Base-by-base conservation (phyloP, 495 filamentous ascomycete genomes). In the Penicillium waksmanii region DNA sequence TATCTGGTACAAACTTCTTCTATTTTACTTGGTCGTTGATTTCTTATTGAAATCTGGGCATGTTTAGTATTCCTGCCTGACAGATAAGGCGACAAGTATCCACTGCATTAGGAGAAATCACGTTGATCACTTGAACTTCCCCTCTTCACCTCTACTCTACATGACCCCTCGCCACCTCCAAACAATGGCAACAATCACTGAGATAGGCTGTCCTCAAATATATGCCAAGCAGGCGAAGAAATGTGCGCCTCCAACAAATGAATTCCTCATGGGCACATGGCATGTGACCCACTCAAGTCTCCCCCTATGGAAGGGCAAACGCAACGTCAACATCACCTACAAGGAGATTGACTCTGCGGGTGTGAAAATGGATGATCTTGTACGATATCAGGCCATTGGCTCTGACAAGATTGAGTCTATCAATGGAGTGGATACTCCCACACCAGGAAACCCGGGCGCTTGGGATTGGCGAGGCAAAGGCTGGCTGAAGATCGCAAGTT, bases 251-350 rank as follows among this genome's bases (percentile, higher is more conserved):
- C 88, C 88, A 10, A 66, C 82, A 19, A 79, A 84, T 53, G 63
- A 74, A 43, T 91, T 82, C 77, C 82, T 94, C 52, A 65, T 72
- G 36, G 80, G 87, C 23, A 89, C 86, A 53, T 93, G 90, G 90
- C 76, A 85, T 66, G 88, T 93, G 21, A 74, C 72, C n/a, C 70
- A 74, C 55, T 89, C 87, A 11, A 92, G 87, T 34, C 85, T 95
- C 3, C 82, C 84, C 19, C 89, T 93, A 81, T 93, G 90, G 90
- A 70, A 76, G 54, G 51, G 44, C 53, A 77, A 77, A 42, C 85
- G 84, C 66, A 92, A 93, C 73, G 89, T 93, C 51, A 80, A 80
- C 56, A 93, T 93, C 63, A 89, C 85, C 38, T 93, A 93, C 76
- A 76, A 65, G 10, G 69, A 78, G 0, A 42, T 73, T 19, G 50